phyloP scores from a whole-genome alignment of 1,139 yeast species.

The Saccharomyces uvarum region DNA sequence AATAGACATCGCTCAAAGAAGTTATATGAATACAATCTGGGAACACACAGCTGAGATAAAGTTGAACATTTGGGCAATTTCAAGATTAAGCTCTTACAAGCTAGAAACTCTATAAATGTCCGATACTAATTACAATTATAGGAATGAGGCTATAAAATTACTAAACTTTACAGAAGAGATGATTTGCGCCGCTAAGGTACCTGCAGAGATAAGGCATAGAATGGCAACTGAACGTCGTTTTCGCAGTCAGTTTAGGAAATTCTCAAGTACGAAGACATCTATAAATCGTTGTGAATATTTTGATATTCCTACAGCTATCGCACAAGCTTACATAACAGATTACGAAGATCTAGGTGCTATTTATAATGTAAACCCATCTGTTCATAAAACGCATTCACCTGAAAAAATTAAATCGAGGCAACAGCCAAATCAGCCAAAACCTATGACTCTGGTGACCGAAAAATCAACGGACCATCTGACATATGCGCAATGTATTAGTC shows the following conservation, averaged over 20 bases:
- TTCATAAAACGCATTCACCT: neutral
- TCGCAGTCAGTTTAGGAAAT: slow-evolving; percentile 2
- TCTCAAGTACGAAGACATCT: neutral
- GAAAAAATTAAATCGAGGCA: neutral
- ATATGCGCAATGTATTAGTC: too few species aligned
- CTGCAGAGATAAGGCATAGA: slow-evolving; percentile 2
- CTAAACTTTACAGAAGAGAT: slow-evolving; percentile 10
- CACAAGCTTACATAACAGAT: neutral
- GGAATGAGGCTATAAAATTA: slow-evolving; percentile 10
- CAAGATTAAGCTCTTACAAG: neutral
- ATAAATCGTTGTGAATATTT: slow-evolving; percentile 1
- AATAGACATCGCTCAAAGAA: neutral
- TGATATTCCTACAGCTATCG: neutral
- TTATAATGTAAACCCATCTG: neutral
- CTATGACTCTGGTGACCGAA: too few species aligned
- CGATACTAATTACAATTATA: slow-evolving; percentile 3
- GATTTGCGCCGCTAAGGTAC: neutral
- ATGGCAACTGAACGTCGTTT: slow-evolving; percentile 4
- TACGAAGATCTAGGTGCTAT: neutral
- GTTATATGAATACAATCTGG: too few species aligned
- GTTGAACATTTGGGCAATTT: too few species aligned
- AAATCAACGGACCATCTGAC: too few species aligned
- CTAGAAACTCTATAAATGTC: slow-evolving; percentile 2
- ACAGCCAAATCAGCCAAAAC: too few species aligned
- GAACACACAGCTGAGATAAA: too few species aligned